Evolutionary conservation across 495 filamentous ascomycete genomes (phyloP).

Genomic region (Podospora sp.): DNA sequence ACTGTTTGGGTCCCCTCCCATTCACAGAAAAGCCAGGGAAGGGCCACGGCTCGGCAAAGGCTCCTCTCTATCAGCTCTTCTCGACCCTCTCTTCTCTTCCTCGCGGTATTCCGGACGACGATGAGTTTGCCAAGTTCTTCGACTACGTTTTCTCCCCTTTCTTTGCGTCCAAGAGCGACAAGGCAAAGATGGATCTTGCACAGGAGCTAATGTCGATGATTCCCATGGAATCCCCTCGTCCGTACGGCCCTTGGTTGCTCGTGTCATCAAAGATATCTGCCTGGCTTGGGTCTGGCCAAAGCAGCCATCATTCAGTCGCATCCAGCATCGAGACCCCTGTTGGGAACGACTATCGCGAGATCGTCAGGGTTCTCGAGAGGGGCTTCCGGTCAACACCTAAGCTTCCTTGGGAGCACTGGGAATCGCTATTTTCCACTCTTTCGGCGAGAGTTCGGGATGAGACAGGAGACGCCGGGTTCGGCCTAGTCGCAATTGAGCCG

Average conservation of each 20-base stretch:
- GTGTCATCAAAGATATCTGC: conserved; percentile 36
- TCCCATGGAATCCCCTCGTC: conserved; percentile 40
- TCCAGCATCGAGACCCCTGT: conserved; percentile 41
- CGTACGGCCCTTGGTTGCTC: conserved; percentile 47
- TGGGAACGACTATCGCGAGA: conserved; percentile 68
- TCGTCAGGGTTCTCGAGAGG: conserved; percentile 65
- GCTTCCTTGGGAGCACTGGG: conserved; percentile 58
- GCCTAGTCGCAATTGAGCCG: conserved; percentile 68
- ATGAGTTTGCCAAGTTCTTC: conserved; percentile 46
- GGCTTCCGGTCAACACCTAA: conserved; percentile 56
- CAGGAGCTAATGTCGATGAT: conserved; percentile 45
- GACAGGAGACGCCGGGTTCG: conserved; percentile 64
- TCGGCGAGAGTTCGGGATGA: conserved; percentile 62
- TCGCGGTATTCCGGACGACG: conserved; percentile 46
- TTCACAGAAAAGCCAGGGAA: conserved; percentile 74
- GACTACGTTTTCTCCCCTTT: conserved; percentile 49
- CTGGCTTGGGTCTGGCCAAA: conserved; percentile 38
- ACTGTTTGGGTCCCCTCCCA: conserved; percentile 67
- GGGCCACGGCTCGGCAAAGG: conserved; percentile 37
- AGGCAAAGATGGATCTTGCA: conserved; percentile 44
- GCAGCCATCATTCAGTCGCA: conserved; percentile 36
- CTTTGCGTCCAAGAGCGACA: conserved; percentile 44
- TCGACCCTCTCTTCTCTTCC: conserved; percentile 48
- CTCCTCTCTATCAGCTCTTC: conserved; percentile 55
- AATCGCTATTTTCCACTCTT: conserved; percentile 60